Conservation (phyloP, 495 filamentous ascomycete genomes). For the Pyronema omphalodes region DNA sequence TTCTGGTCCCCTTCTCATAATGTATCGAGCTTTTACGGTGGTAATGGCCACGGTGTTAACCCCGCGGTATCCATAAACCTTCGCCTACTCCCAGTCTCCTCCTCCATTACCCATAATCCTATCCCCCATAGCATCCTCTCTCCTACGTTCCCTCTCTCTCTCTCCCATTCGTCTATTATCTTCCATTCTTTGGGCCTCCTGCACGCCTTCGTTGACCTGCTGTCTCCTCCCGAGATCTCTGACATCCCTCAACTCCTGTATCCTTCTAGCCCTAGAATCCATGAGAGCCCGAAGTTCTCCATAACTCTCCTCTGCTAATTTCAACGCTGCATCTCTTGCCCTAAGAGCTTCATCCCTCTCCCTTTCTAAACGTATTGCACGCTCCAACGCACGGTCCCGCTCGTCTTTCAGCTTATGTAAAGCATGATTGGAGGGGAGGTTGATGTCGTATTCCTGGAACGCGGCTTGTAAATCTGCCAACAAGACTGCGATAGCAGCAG, state of each 20-base stretch:
- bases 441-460: slow-evolving; percentile 3
- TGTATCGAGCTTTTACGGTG: no score
- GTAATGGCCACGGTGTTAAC: no score
- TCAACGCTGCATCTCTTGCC: not conserved
- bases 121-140: no score
- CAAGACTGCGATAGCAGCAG: not conserved
- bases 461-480: slow-evolving; percentile 1
- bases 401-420: slow-evolving; percentile 1
- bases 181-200: not conserved
- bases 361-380: not conserved
- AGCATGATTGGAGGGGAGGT: slow-evolving; percentile 1
- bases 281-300: slow-evolving; percentile 1
- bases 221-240: not conserved
- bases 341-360: slow-evolving; percentile 5
- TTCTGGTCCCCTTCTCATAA: no score
- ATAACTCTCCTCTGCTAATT: slow-evolving; percentile 5
- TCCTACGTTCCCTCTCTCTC: no score
- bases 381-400: slow-evolving; percentile 3
- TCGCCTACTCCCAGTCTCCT: no score
- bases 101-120: no score
- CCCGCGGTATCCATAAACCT: no score
- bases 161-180: not conserved
- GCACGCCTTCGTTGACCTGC: not conserved
- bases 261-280: not conserved
- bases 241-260: slow-evolving; percentile 2